These are phyloP conservation scores for Lunasporangiospora selenospora DNA, from an alignment of 192 early-diverging fungal genomes.

Conservation along the genomic window DNA sequence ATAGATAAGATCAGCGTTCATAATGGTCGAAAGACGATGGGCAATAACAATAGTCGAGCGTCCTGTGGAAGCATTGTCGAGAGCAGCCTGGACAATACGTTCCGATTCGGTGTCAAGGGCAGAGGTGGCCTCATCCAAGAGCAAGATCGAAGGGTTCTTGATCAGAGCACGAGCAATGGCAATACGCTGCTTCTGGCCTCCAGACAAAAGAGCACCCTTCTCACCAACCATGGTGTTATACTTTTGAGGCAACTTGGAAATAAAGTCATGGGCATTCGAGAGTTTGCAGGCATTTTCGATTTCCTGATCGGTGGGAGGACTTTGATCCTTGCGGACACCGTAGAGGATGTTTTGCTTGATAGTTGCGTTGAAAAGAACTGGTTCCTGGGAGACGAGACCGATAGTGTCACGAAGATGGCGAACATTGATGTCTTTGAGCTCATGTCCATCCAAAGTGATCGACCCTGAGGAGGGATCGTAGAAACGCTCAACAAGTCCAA, in stretches of 20 bases:
- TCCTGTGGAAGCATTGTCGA: slow-evolving; percentile 71
- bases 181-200: slow-evolving; percentile 97
- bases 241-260: slow-evolving; percentile 70
- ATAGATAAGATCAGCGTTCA: slow-evolving; percentile 80
- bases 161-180: slow-evolving; percentile 94
- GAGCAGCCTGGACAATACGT: slow-evolving; percentile 77
- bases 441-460: slow-evolving; percentile 77
- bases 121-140: slow-evolving; percentile 91
- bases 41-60: slow-evolving; percentile 90
- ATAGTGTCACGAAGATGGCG: slow-evolving; percentile 87
- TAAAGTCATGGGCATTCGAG: slow-evolving; percentile 83
- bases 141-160: slow-evolving; percentile 86
- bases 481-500: slow-evolving; percentile 77
- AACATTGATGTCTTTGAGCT: slow-evolving; percentile 82
- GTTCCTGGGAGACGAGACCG: slow-evolving; percentile 93
- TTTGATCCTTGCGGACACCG: slow-evolving; percentile 59
- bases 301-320: slow-evolving; percentile 57
- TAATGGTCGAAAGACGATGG: slow-evolving; percentile 84
- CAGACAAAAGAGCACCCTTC: slow-evolving; percentile 78
- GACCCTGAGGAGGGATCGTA: slow-evolving; percentile 72
- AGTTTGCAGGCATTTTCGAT: slow-evolving; percentile 67
- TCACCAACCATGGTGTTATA: slow-evolving; percentile 94
- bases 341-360: slow-evolving; percentile 85
- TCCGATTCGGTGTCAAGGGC: slow-evolving; percentile 86
- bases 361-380: slow-evolving; percentile 83